Percentiles rank a stretch among this genome's conserved stretches.
Evolutionary conservation across 129 eudicot genomes (phyloP).

Genomic region (Lactuca saligna): DNA sequence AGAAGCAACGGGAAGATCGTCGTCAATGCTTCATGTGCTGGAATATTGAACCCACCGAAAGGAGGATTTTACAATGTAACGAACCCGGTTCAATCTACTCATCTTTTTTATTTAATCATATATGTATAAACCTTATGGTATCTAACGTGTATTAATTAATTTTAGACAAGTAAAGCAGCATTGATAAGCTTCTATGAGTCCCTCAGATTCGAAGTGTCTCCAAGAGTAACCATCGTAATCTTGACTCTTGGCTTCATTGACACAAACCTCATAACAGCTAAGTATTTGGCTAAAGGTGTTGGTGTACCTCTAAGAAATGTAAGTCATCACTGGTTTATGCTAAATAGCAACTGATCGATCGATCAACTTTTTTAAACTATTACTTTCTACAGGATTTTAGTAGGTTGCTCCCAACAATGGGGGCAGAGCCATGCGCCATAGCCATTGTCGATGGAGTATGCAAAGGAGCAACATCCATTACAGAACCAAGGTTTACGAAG

Average conservation of each 20-base stretch:
- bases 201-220: conserved; percentile 44
- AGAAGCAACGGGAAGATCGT: conserved; percentile 32
- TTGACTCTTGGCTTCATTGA: conserved; percentile 43
- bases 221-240: conserved; percentile 33
- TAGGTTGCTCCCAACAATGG: conserved; percentile 28
- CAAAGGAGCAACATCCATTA: conserved; percentile 40
- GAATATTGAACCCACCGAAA: conserved; percentile 28
- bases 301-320: conserved; percentile 20
- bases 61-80: conserved; percentile 29
- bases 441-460: conserved; percentile 36
- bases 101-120: background rate
- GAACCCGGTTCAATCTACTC: background rate
- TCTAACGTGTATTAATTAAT: background rate
- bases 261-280: conserved; percentile 30
- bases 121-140: background rate
- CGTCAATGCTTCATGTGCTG: conserved; percentile 29
- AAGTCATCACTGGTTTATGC: background rate
- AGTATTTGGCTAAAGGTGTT: conserved; percentile 17
- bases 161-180: conserved; percentile 72
- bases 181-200: conserved; percentile 46
- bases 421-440: conserved; percentile 31
- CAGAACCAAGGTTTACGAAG: conserved; percentile 29
- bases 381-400: conserved; percentile 14
- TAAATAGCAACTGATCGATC: background rate
- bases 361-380: background rate